A percentile compares a stretch with the other conserved stretches of the same genome.
Evolutionary conservation across 2,329 filamentous ascomycete genomes (phyloP).

Genomic region (Escovopsis sp.): DNA sequence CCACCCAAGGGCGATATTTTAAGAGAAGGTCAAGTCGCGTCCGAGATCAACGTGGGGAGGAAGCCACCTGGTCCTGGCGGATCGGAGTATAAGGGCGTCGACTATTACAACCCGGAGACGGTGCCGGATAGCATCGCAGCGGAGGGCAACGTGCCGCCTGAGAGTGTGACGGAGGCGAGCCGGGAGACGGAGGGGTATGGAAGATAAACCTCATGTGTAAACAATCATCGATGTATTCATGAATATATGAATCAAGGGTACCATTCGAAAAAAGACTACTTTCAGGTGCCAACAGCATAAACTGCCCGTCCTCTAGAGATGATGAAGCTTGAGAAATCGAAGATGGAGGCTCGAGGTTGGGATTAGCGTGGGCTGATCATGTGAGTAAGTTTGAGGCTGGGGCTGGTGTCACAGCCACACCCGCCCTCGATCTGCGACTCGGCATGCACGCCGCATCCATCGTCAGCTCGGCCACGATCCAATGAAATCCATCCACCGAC

Average conservation of each 20-base stretch:
- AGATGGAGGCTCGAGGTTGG: too few relatives aligned
- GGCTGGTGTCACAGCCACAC: too few relatives aligned
- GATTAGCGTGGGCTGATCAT: too few relatives aligned
- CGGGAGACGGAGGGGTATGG: constrained; percentile 13
- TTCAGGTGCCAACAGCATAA: too few relatives aligned
- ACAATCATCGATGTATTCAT: not conserved
- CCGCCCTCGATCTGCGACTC: too few relatives aligned
- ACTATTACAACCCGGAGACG: constrained; percentile 26
- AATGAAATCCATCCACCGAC: too few relatives aligned
- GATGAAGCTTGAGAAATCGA: too few relatives aligned
- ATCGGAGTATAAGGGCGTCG: constrained; percentile 23
- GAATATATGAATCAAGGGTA: not conserved
- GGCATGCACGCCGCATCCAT: too few relatives aligned
- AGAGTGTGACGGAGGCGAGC: constrained; percentile 24
- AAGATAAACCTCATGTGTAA: not conserved
- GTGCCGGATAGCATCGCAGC: constrained; percentile 28
- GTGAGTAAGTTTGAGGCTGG: too few relatives aligned
- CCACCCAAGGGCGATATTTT: constrained; percentile 15
- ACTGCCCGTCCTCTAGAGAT: too few relatives aligned
- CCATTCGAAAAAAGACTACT: not conserved
- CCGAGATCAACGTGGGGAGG: constrained; percentile 23
- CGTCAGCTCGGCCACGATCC: too few relatives aligned
- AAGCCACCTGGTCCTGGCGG: constrained; percentile 22
- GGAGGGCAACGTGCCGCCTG: constrained; percentile 26
- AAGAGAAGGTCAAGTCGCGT: constrained; percentile 22